These are phyloP conservation scores for Tolypocladium endophyticum DNA, from an alignment of 2,329 filamentous ascomycete species.

Conservation along the genomic window DNA sequence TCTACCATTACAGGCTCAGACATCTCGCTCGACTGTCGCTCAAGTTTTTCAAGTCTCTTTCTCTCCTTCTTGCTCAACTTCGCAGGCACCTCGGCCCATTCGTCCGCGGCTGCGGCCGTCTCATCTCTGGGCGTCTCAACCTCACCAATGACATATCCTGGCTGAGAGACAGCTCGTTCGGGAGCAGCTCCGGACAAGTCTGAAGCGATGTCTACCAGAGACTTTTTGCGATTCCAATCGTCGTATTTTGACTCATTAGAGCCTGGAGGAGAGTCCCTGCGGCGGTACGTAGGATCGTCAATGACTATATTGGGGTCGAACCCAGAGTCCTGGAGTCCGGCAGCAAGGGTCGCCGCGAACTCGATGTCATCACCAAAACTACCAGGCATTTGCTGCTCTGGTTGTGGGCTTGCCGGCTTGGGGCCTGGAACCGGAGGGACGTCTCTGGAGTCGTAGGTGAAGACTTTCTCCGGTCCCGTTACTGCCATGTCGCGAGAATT, in stretches of 20 bases:
- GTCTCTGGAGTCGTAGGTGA: conserved; percentile 28
- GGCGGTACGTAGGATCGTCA: conserved; percentile 51
- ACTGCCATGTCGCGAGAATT: conserved; percentile 9
- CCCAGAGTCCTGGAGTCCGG: conserved; percentile 56
- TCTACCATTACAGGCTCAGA: conserved; percentile 2
- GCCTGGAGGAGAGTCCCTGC: conserved; percentile 52
- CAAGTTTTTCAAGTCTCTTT: conserved; percentile 33
- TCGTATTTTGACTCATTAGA: conserved; percentile 36
- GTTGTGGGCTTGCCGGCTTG: conserved; percentile 39
- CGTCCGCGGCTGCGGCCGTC: conserved; percentile 11
- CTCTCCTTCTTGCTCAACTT: conserved; percentile 38
- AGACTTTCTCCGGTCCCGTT: conserved; percentile 11
- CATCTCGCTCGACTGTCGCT: conserved; percentile 4
- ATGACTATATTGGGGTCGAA: conserved; percentile 64
- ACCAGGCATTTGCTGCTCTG: conserved; percentile 48
- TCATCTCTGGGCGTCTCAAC: conserved; percentile 28
- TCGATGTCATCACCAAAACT: conserved; percentile 57
- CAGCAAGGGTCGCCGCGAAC: conserved; percentile 60
- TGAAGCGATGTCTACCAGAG: conserved; percentile 37
- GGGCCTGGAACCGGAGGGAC: conserved; percentile 44
- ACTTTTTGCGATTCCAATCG: conserved; percentile 31
- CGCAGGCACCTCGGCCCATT: conserved; percentile 11
- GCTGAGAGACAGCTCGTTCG: conserved; percentile 14
- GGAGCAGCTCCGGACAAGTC: conserved; percentile 19
- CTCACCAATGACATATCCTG: conserved; percentile 38